Base-by-base conservation (phyloP, 1,284 basidiomycete genomes). In the Ganoderma multipileum region DNA sequence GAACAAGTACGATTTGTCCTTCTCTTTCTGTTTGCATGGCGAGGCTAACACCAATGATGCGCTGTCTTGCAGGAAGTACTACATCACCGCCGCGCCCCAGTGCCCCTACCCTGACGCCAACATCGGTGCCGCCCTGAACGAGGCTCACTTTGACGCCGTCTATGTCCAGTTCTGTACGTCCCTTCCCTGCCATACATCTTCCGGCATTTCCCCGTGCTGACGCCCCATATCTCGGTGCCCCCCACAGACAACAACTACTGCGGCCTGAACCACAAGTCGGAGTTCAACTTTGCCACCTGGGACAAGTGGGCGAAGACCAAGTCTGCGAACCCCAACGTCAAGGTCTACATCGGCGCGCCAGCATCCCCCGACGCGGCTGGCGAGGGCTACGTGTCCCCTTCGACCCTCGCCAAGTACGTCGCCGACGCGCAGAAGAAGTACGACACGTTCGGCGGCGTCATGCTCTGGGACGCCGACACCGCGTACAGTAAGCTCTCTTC, bases 381-480 rank as follows among this genome's bases (percentile, higher is more conserved):
- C 14, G 79, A 78, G 11, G 88, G 88, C n/a, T 90, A 85, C 71
- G 85, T 87, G 62, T 77, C 79, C 64, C 77, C 83, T 4, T 76
- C 75, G 28, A 84, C 83, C n/a, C 77, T 90, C 30, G 82, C 80
- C 5, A 75, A 73, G 59, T 85, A 86, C 67, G 81, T 83, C 8
- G 72, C 76, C 50, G 71, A 81, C 58, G 86, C 83, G 20, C 82
- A 84, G 64, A 69, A 79, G 6, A 79, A 83, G 69, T 91, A 83
- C 71, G 83, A 85, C 14, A 88, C 87, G 36, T 90, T 91, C 73
- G 89, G 89, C 9, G 89, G 89, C n/a, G 82, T 88, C 23, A 91
- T 91, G 89, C 79, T 90, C 60, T 80, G 77, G 77, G 78, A 80
- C 55, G 77, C 73, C 23, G 77, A 76, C 54, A 71, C 74, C 26